A percentile compares a stretch with the other conserved stretches of the same genome.
phyloP scores from a whole-genome alignment of 1,284 basidiomycete genomes.

The Melanopsichium pennsylvanicum region DNA sequence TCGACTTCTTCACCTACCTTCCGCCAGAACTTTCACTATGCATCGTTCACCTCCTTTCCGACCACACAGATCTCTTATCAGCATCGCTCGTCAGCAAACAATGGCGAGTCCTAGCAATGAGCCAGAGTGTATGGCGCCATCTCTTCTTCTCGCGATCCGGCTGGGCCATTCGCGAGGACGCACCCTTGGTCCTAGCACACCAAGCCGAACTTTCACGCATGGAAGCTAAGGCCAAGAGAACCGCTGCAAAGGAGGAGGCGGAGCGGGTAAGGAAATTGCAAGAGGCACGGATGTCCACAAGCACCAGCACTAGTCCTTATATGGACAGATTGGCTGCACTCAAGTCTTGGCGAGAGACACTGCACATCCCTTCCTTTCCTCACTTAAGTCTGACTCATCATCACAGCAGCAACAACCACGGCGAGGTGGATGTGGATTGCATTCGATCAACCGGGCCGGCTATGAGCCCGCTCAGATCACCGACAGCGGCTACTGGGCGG shows the following conservation, averaged over 20 bases:
- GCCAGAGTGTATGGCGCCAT: constrained; percentile 40
- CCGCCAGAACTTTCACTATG: constrained; percentile 48
- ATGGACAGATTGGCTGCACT: constrained; percentile 22
- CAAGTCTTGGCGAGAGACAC: constrained; percentile 40
- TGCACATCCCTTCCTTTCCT: constrained; percentile 45
- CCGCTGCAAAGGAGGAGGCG: constrained; percentile 18
- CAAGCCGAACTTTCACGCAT: constrained; percentile 20
- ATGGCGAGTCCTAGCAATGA: constrained; percentile 38
- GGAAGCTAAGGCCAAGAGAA: constrained; percentile 10
- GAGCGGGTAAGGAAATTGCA: constrained; percentile 11
- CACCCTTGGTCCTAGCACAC: constrained; percentile 35
- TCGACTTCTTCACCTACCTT: constrained; percentile 42
- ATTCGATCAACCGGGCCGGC: neutral
- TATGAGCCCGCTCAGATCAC: constrained; percentile 34
- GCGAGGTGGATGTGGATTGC: constrained; percentile 23
- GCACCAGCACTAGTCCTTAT: constrained; percentile 14
- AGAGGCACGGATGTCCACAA: constrained; percentile 9
- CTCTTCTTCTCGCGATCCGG: constrained; percentile 39
- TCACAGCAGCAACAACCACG: neutral
- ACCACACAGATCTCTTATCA: constrained; percentile 28
- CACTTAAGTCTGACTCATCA: constrained; percentile 14
- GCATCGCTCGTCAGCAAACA: constrained; percentile 22
- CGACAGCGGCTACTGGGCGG: constrained; percentile 27
- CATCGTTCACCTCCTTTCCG: constrained; percentile 30
- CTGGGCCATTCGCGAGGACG: constrained; percentile 49